Evolutionary conservation across 1,139 yeast species (phyloP), one percentile per base, ranked within the genome.

Genomic region (Taphrina flavorubra): DNA sequence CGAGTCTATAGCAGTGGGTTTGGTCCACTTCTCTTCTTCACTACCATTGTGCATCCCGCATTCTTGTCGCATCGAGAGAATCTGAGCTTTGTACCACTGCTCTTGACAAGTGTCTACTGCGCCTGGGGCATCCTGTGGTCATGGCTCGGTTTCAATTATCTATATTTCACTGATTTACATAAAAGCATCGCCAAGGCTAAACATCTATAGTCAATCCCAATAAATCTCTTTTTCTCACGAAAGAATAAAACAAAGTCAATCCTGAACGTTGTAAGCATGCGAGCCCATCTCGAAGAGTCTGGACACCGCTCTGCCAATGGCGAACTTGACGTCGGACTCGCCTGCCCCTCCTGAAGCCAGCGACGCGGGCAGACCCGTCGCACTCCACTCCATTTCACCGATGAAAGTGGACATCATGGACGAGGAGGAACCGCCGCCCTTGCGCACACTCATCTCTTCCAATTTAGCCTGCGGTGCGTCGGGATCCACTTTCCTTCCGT

Each of bases 91-190:
- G 79, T 90, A 71, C 86, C 90, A 65, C 82, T 94, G 72, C 90
- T 94, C 90, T 79, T 87, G 10, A 85, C 90, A 69, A 90, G 97
- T 73, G 88, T 90, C 1, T 92, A 92, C 78, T 91, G 97, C 77
- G 86, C 92, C 0, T 73, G 90, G 42, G 99, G 99, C 6, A 86
- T 94, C 1, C 82, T 92, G 6, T 84, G 92, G 62, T 87, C 96
- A 68, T 95, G 97, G 96, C 85, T 89, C 71, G 95, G 96, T 1
- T 85, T 94, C 58, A 65, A 57, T 39, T 59, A 46, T 39, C 58
- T 65, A 37, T 57, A 57, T 34, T 65, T 57, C 44, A 57, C 63
- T 20, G 42, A 37, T 16, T 31, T 58, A 34, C 49, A 40, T 37
- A 56, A 16, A 20, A 40, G 11, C 11, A 39, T 11, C 16, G 37